These are phyloP conservation scores for Iris pallida DNA, from an alignment of 116 monocot species.

Conservation along the genomic window DNA sequence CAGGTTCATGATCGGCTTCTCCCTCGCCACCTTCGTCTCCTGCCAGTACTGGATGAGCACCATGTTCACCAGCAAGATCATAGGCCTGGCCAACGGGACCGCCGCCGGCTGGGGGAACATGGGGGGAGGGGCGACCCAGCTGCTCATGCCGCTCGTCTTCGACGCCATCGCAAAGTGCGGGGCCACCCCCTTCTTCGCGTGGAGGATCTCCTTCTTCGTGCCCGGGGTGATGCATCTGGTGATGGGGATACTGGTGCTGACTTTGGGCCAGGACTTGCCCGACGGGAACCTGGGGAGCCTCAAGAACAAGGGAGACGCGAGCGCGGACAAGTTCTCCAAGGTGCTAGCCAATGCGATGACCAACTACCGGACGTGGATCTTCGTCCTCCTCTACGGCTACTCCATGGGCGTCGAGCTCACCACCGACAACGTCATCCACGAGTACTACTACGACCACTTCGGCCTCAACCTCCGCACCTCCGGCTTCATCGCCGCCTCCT, in stretches of 20 bases:
- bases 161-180: constrained; percentile 15
- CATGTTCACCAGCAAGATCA: constrained; percentile 69
- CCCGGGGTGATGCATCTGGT: constrained; percentile 10
- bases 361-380: too few relatives aligned
- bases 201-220: constrained; percentile 11
- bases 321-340: too few relatives aligned
- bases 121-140: constrained; percentile 79
- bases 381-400: too few relatives aligned
- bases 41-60: constrained; percentile 91
- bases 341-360: too few relatives aligned
- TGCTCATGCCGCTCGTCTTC: constrained; percentile 67
- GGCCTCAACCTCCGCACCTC: too few relatives aligned
- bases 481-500: too few relatives aligned
- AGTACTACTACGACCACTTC: too few relatives aligned
- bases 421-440: too few relatives aligned
- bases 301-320: constrained; percentile 3
- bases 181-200: constrained; percentile 6
- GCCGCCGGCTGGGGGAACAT: constrained; percentile 85
- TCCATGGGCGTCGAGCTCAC: too few relatives aligned
- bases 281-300: constrained; percentile 7
- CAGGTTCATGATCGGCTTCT: constrained; percentile 69
- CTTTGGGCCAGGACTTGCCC: constrained; percentile 7
- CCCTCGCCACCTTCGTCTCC: constrained; percentile 65
- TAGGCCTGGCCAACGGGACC: constrained; percentile 57
- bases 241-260: constrained; percentile 6